phyloP scores from a whole-genome alignment of 805 yeast species.

The Kuraishia borneana region DNA sequence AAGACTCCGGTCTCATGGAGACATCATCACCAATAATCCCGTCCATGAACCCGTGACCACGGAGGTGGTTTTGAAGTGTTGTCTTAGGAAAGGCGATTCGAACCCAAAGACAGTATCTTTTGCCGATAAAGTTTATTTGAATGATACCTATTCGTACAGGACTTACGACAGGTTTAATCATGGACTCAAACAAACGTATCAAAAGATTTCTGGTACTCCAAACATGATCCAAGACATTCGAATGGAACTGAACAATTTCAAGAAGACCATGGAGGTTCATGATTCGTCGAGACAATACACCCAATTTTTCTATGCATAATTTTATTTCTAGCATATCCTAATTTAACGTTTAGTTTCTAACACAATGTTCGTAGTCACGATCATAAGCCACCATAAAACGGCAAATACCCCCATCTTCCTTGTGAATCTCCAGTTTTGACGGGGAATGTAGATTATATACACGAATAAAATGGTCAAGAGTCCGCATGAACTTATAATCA shows the following conservation, averaged over 20 bases:
- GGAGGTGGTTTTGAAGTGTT: not conserved
- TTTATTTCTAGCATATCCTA: not conserved
- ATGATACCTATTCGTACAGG: slow-evolving; percentile 38
- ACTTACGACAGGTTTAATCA: slow-evolving; percentile 44
- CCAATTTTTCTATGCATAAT: slow-evolving; percentile 43
- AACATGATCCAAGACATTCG: slow-evolving; percentile 43
- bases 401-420: slow-evolving; percentile 24
- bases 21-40: slow-evolving; percentile 7
- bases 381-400: slow-evolving; percentile 18
- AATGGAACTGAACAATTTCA: slow-evolving; percentile 52
- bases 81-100: not conserved
- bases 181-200: slow-evolving; percentile 34
- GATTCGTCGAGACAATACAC: slow-evolving; percentile 48
- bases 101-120: slow-evolving; percentile 1
- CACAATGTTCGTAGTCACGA: slow-evolving; percentile 11
- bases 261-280: slow-evolving; percentile 63
- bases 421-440: slow-evolving; percentile 33
- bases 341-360: not conserved
- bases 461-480: slow-evolving; percentile 26
- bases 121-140: slow-evolving; percentile 3
- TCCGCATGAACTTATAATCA: slow-evolving; percentile 26
- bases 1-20: slow-evolving; percentile 6
- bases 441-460: slow-evolving; percentile 28
- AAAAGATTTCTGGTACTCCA: slow-evolving; percentile 33
- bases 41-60: slow-evolving; percentile 3